These are phyloP conservation scores for Hericium alpestre DNA, from an alignment of 768 basidiomycete genomes.

Conservation along the genomic window DNA sequence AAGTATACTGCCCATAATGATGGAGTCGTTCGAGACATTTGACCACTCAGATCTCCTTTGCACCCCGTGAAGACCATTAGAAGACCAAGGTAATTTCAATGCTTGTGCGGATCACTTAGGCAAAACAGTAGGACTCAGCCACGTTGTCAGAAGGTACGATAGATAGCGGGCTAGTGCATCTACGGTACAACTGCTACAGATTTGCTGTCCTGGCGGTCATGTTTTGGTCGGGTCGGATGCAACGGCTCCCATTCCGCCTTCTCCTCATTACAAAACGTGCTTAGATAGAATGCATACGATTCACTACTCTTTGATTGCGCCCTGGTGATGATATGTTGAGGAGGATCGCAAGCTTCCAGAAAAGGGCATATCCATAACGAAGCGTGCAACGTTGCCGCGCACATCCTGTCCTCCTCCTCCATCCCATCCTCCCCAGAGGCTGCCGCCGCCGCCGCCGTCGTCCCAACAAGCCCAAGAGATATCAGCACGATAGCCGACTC, in stretches of 20 bases:
- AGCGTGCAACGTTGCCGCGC: background rate
- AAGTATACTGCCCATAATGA: background rate
- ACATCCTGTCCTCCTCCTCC: background rate
- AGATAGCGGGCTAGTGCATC: too few species aligned
- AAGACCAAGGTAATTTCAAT: too few species aligned
- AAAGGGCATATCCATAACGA: background rate
- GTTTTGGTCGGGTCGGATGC: constrained; percentile 54
- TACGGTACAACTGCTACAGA: background rate
- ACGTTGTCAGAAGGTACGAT: too few species aligned
- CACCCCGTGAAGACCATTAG: too few species aligned
- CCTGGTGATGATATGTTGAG: too few species aligned
- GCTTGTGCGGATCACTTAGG: too few species aligned
- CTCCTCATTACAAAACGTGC: constrained; percentile 33
- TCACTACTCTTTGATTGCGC: too few species aligned
- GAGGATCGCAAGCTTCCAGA: background rate
- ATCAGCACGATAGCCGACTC: background rate
- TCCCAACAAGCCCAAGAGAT: background rate
- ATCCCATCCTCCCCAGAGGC: too few species aligned
- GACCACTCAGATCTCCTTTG: too few species aligned
- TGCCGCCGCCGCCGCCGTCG: background rate
- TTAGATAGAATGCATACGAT: too few species aligned
- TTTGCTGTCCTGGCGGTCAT: constrained; percentile 54
- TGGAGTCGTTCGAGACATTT: background rate
- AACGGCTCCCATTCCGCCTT: constrained; percentile 81
- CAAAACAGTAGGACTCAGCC: too few species aligned